Percentiles rank a stretch among this genome's conserved stretches.
phyloP scores from a whole-genome alignment of 257 asterid species.

The Cinchona pubescens region DNA sequence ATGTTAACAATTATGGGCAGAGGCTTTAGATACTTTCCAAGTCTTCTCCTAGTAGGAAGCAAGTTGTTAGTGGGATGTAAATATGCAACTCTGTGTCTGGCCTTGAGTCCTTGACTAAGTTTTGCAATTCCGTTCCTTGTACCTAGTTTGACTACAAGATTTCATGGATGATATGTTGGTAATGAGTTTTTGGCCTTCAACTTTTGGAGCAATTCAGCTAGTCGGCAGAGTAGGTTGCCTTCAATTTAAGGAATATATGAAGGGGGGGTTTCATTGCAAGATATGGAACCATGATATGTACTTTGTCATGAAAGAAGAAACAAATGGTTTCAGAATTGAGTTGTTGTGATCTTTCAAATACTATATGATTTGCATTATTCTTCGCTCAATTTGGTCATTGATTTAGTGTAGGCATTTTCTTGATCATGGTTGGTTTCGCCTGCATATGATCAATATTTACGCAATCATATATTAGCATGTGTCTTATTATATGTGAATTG shows the following conservation, averaged over 20 bases:
- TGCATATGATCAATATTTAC: no score
- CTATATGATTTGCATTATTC: no score
- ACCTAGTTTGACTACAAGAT: conserved; percentile 4
- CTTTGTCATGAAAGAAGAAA: no score
- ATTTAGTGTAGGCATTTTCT: no score
- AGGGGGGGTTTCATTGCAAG: background rate
- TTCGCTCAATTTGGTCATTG: no score
- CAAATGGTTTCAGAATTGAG: no score
- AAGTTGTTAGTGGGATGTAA: background rate
- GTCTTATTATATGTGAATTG: background rate
- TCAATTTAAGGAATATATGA: background rate
- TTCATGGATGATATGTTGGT: background rate
- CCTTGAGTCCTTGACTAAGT: no score
- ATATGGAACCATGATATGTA: no score
- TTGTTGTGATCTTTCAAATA: no score
- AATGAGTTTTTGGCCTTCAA: no score
- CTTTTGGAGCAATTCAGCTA: background rate
- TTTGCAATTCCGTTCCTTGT: no score
- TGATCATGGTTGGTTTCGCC: no score
- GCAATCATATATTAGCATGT: background rate
- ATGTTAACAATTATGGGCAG: background rate
- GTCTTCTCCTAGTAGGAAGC: background rate
- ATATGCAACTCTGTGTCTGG: background rate
- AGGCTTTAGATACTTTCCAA: background rate
- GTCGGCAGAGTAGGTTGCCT: background rate